These are phyloP conservation scores for Echites panduratus DNA, from an alignment of 257 asterid species.

Conservation along the genomic window DNA sequence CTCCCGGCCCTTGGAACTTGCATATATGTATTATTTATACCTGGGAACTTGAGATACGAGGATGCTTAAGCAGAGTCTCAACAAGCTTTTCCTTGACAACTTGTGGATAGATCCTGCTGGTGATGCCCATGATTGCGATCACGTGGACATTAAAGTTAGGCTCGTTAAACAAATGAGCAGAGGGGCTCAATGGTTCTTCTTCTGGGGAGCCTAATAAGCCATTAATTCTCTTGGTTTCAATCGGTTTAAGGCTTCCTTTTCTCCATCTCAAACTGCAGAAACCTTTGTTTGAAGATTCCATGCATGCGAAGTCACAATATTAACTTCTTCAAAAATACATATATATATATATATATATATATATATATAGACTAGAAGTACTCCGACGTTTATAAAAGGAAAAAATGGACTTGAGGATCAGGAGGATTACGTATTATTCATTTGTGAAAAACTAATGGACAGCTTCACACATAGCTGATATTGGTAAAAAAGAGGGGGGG, in stretches of 20 bases:
- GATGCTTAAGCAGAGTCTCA: constrained; percentile 31
- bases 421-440: no score
- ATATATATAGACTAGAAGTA: no score
- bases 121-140: constrained; percentile 20
- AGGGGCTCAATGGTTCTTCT: constrained; percentile 39
- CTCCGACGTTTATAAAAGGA: no score
- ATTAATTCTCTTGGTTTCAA: constrained; percentile 14
- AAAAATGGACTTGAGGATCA: no score
- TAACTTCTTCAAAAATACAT: no score
- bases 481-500: no score
- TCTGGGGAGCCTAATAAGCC: not conserved
- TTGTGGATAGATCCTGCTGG: not conserved
- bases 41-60: constrained; percentile 34
- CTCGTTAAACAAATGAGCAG: constrained; percentile 30
- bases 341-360: no score
- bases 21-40: constrained; percentile 17
- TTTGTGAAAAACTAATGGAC: not conserved
- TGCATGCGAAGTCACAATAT: no score
- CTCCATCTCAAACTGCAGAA: constrained; percentile 22
- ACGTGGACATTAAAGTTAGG: constrained; percentile 27
- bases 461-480: no score
- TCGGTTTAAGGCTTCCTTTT: constrained; percentile 11
- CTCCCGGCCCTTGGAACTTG: no score
- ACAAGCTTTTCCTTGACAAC: constrained; percentile 19
- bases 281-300: constrained; percentile 12